Conservation (phyloP, 371 early-diverging fungal species). For the Vairimorpha necatrix region DNA sequence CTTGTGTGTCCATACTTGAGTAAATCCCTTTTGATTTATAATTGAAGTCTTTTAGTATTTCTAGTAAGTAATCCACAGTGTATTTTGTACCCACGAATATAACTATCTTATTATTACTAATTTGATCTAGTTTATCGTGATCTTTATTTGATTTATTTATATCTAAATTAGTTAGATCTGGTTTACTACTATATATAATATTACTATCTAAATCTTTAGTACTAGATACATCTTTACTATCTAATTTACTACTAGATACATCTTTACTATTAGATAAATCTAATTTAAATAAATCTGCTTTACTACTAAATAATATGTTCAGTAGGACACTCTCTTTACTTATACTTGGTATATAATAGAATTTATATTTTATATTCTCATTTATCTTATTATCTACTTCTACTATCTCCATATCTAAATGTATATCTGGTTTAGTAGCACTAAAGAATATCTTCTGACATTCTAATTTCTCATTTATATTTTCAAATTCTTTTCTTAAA, state of each 20-base stretch:
- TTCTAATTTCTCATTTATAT: slow-evolving; percentile 42
- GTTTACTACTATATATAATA: too few species aligned
- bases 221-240: too few species aligned
- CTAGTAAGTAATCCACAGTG: slow-evolving; percentile 40
- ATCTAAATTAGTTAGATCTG: too few species aligned
- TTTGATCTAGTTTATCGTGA: too few species aligned
- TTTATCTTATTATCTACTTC: slow-evolving; percentile 52
- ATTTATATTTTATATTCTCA: slow-evolving; percentile 39
- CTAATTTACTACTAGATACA: too few species aligned
- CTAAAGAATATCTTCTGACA: slow-evolving; percentile 61
- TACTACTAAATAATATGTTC: slow-evolving; percentile 19
- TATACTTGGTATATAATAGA: slow-evolving; percentile 55
- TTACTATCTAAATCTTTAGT: too few species aligned
- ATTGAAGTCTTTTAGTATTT: slow-evolving; percentile 40
- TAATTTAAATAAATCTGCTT: too few species aligned
- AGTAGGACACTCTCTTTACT: slow-evolving; percentile 50
- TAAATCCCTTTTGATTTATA: slow-evolving; percentile 62
- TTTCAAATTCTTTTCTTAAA: slow-evolving; percentile 46
- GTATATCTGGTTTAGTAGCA: slow-evolving; percentile 62
- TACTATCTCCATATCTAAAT: slow-evolving; percentile 41
- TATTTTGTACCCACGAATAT: slow-evolving; percentile 56
- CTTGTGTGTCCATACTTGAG: slow-evolving; percentile 58
- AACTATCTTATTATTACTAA: slow-evolving; percentile 33
- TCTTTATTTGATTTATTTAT: too few species aligned
- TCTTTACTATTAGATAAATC: not conserved